A percentile compares a stretch with the other conserved stretches of the same genome.
These are phyloP conservation scores for Hypoxylon sp. DNA, from an alignment of 2,329 filamentous ascomycete species.

Conservation along the genomic window DNA sequence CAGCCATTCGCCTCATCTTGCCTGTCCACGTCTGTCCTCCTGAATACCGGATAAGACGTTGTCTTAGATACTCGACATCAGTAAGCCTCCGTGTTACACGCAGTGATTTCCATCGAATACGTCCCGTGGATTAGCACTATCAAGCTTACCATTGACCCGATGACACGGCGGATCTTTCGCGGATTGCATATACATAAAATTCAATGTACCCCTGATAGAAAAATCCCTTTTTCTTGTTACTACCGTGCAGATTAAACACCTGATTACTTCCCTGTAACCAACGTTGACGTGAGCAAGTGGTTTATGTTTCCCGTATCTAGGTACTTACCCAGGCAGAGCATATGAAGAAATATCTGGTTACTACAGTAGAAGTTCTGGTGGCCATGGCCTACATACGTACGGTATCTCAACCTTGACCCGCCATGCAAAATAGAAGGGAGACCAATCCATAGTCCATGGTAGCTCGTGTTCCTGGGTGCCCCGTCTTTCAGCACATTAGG, in stretches of 20 bases:
- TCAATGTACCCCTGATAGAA: background rate
- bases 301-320: too few relatives aligned
- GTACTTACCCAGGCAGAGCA: too few relatives aligned
- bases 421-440: too few relatives aligned
- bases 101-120: too few relatives aligned
- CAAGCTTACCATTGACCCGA: background rate
- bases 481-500: too few relatives aligned
- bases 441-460: too few relatives aligned
- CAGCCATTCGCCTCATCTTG: slow-evolving; percentile 5
- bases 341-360: too few relatives aligned
- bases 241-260: background rate
- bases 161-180: background rate
- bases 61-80: background rate
- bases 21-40: slow-evolving; percentile 5
- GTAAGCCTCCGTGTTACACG: background rate
- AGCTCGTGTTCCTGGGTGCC: too few relatives aligned
- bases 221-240: background rate
- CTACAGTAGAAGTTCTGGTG: too few relatives aligned
- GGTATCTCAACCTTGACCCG: too few relatives aligned
- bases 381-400: too few relatives aligned
- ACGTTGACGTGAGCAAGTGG: background rate
- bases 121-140: too few relatives aligned
- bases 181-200: background rate
- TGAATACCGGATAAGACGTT: background rate
- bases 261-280: background rate